phyloP scores from a whole-genome alignment of 331 rosid genomes.

The Malus hybrid region DNA sequence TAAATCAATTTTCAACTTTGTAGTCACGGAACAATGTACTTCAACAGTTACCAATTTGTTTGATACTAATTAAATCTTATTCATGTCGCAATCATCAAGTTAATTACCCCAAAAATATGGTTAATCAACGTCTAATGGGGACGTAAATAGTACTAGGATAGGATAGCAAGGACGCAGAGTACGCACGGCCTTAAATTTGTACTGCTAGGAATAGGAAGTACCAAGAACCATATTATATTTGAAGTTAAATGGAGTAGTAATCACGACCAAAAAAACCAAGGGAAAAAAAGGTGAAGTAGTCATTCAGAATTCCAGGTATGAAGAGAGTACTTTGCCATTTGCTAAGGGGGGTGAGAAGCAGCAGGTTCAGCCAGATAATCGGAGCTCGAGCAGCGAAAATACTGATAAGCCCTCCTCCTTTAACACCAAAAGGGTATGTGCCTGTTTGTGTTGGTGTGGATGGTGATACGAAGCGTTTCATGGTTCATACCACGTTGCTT shows the following conservation, averaged over 20 bases:
- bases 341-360: slow-evolving; percentile 32
- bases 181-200: slow-evolving; percentile 2
- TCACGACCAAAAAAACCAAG: not conserved
- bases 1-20: too few species aligned
- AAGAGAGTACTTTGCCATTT: not conserved
- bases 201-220: not conserved
- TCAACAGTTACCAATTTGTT: not conserved
- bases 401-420: slow-evolving; percentile 7
- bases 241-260: not conserved
- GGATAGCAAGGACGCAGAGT: not conserved
- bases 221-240: not conserved
- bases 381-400: slow-evolving; percentile 11
- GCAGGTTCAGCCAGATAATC: slow-evolving; percentile 18
- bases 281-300: not conserved
- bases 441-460: slow-evolving; percentile 46
- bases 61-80: not conserved
- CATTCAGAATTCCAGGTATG: not conserved
- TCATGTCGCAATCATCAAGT: not conserved
- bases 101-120: not conserved
- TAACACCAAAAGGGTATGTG: slow-evolving; percentile 33
- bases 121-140: slow-evolving; percentile 4
- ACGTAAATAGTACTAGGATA: not conserved
- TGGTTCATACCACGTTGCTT: slow-evolving; percentile 27
- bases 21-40: not conserved
- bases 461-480: slow-evolving; percentile 20